These are phyloP conservation scores for Paxillus rubicundulus DNA, from an alignment of 768 basidiomycete genomes.

Conservation along the genomic window DNA sequence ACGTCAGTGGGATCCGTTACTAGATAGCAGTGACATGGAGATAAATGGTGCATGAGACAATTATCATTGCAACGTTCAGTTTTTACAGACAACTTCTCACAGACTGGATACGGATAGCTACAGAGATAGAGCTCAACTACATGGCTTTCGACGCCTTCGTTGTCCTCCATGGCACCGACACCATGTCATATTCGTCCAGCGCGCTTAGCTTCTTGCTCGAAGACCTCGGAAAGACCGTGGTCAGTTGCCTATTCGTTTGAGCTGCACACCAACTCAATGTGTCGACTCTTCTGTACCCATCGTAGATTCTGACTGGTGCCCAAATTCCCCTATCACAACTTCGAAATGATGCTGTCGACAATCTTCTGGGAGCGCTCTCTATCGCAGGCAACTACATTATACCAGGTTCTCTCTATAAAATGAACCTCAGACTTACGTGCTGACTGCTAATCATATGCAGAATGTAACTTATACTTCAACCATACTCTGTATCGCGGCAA, in stretches of 20 bases:
- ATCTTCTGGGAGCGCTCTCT: constrained; percentile 83
- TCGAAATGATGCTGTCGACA: constrained; percentile 93
- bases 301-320: constrained; percentile 84
- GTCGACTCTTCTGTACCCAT: not conserved
- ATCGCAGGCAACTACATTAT: constrained; percentile 91
- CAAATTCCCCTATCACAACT: constrained; percentile 91
- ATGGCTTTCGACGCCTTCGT: constrained; percentile 84
- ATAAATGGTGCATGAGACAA: constrained; percentile 55
- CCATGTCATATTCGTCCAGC: constrained; percentile 87
- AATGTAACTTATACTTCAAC: constrained; percentile 88
- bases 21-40: constrained; percentile 89
- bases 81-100: constrained; percentile 13
- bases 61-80: not conserved
- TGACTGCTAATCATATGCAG: constrained; percentile 35
- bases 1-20: constrained; percentile 74
- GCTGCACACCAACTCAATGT: not conserved
- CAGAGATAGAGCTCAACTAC: constrained; percentile 93
- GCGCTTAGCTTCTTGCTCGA: constrained; percentile 90
- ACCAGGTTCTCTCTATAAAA: constrained; percentile 59
- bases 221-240: constrained; percentile 89
- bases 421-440: not conserved
- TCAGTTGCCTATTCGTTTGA: constrained; percentile 32
- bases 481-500: constrained; percentile 86
- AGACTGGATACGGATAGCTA: constrained; percentile 91
- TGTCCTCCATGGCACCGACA: constrained; percentile 87